Evolutionary conservation across 768 basidiomycete genomes (phyloP), one percentile per base, ranked within the genome.

Genomic region (Mycena vulgaris): DNA sequence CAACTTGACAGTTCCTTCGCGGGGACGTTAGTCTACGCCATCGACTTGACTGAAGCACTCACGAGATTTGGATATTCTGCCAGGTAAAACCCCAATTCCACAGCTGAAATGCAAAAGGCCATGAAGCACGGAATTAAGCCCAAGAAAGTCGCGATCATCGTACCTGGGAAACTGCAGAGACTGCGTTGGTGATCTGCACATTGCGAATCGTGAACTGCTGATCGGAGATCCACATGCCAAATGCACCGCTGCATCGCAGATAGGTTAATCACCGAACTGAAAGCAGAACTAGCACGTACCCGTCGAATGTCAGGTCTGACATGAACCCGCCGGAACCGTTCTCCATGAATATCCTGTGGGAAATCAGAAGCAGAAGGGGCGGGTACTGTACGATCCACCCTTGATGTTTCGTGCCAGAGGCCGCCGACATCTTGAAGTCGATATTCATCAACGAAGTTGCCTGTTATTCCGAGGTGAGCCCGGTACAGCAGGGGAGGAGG

Each of bases 271-370:
- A 19, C 42, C n/a, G 6, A 35, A n/a, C n/a, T 21, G 42, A 21
- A 14, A 10, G 16, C 40, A 42, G 11, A 4, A 5, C 6, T 9
- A 55, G 28, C 35, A 55, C 49, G 2, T 49, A 69, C 68, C 68
- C 68, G 23, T 40, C 42, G 53, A 69, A 69, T 19, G 68, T 69
- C 3, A 69, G 68, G 42, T 69, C 68, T 3, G 68, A 69, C 84
- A 86, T 86, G 71, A 83, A 85, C 13, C 85, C 85, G 23, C 85
- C 85, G 48, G 83, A 84, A 35, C 85, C 85, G 59, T 83, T 84
- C 73, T 86, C 86, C 82, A 84, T 84, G 66, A 78, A 85, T 17
- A 87, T 73, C 8, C 85, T 85, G 25, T 83, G 49, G n/a, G n/a
- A n/a, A 45, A 7, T 21, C 19, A 40, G 19, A 17, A 40, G 30